Base-by-base conservation (phyloP, 176 grass and related monocot species). In the Alloteropsis semialata region DNA sequence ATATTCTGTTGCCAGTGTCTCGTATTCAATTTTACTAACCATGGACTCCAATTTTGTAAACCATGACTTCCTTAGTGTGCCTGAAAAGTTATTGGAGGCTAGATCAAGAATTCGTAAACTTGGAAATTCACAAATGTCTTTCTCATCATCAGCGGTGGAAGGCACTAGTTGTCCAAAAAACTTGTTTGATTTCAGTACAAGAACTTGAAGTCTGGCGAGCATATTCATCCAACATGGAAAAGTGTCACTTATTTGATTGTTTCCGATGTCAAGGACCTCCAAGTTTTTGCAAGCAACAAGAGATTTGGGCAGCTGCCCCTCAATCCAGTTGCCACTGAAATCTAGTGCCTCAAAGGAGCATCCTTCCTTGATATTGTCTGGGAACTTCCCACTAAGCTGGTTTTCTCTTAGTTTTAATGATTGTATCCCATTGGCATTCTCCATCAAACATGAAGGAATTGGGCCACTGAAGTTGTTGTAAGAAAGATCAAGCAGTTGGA, bases 41-140 rank as follows among this genome's bases (percentile, higher is more conserved):
- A 32, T 83, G 45, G 84, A 78, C 19, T 72, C 66, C 21, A 80
- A 60, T 4, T 80, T 76, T 1, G 5, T 45, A 56, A 82, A 39
- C 55, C 50, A 49, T 53, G 76, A 66, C 0, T 48, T 43, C 13
- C 73, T 54, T 49, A 92, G 66, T 27, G 12, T 3, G 0, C 92
- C 92, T 0, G 81, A 84, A 4, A 89, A 69, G 0, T 86, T 89
- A 21, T 89, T 89, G 6, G 76, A 89, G 48, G 87, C 37, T 24
- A 89, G 5, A 85, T 89, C 76, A 0, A 71, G 3, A 49, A 89
- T 76, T 1, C 46, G 11, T 15, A 75, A 0, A 17, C 29, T 22
- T 8, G 15, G 34, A 16, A 84, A 58, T 56, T 19, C 3, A 39
- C 27, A 84, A 53, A 1, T 44, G 0, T 3, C 18, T 6, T 44